A percentile compares a stretch with the other conserved stretches of the same genome.
Conservation (phyloP, 805 yeast species). For the Candida methanosorbosa region DNA sequence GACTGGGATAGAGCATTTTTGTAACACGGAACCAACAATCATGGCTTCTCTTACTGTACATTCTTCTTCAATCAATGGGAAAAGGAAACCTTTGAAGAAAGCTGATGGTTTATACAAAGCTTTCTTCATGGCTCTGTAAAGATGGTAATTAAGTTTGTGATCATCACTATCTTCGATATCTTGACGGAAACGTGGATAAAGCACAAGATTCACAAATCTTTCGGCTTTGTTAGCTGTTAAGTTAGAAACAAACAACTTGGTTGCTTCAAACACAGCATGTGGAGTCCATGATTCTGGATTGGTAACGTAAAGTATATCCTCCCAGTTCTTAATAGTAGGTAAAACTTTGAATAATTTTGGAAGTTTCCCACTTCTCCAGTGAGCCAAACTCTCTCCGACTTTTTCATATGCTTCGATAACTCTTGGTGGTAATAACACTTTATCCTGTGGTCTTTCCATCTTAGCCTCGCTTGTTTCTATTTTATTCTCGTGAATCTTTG, state of each 20-base stretch:
- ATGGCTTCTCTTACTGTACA: conserved; percentile 92
- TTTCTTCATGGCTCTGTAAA: conserved; percentile 87
- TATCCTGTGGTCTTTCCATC: conserved; percentile 43
- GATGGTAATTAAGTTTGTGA: conserved; percentile 81
- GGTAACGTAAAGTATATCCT: conserved; percentile 86
- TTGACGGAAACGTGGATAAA: conserved; percentile 63
- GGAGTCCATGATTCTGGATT: conserved; percentile 94
- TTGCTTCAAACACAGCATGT: conserved; percentile 89
- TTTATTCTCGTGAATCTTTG: conserved; percentile 67
- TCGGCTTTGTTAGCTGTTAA: conserved; percentile 84
- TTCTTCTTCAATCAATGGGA: conserved; percentile 82
- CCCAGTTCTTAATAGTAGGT: conserved; percentile 92
- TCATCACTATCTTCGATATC: conserved; percentile 67
- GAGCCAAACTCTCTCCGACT: conserved; percentile 77
- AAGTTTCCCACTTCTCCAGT: conserved; percentile 91
- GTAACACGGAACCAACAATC: conserved; percentile 84
- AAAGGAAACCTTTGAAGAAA: conserved; percentile 90
- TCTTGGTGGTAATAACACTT: conserved; percentile 87
- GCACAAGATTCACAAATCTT: conserved; percentile 59
- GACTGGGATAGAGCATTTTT: conserved; percentile 87
- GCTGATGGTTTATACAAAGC: conserved; percentile 96
- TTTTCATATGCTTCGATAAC: conserved; percentile 92
- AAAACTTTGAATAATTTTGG: conserved; percentile 95
- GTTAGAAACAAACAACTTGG: conserved; percentile 87
- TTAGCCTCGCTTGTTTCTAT: conserved; percentile 18